Evolutionary conservation across 2,329 filamentous ascomycete species (phyloP).

Genomic region (Trichoderma oligosporum): DNA sequence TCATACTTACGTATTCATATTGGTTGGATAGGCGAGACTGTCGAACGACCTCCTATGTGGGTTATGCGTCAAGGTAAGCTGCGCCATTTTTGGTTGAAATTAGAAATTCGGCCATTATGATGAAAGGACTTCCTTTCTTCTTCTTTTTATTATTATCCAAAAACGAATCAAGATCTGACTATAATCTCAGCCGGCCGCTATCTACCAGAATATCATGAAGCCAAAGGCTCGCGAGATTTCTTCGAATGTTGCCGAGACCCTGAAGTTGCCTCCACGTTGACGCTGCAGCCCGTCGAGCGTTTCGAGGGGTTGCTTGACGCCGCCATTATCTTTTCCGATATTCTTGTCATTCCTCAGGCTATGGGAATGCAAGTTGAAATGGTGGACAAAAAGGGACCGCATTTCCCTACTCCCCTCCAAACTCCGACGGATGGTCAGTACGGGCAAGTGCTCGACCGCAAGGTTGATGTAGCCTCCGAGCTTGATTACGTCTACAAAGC

Average conservation of each 20-base stretch:
- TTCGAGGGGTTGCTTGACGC: conserved; percentile 88
- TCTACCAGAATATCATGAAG: conserved; percentile 95
- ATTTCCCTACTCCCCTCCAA: conserved; percentile 81
- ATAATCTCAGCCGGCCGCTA: conserved; percentile 75
- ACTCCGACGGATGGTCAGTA: conserved; percentile 82
- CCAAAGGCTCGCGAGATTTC: conserved; percentile 87
- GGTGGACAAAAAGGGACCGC: conserved; percentile 94
- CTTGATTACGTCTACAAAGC: conserved; percentile 94
- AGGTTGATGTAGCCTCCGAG: conserved; percentile 81
- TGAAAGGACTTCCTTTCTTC: too few species aligned
- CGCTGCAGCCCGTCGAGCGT: conserved; percentile 90
- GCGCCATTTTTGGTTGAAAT: too few species aligned
- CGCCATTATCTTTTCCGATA: conserved; percentile 98
- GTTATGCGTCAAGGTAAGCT: conserved; percentile 97
- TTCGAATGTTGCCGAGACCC: conserved; percentile 95
- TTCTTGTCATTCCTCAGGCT: conserved; percentile 94
- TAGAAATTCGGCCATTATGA: too few species aligned
- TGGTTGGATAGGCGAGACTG: conserved; percentile 65
- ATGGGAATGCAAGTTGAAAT: conserved; percentile 99
- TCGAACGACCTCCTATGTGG: conserved; percentile 94
- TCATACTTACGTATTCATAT: conserved; percentile 12
- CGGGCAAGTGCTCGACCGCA: conserved; percentile 65
- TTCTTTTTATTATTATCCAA: too few species aligned
- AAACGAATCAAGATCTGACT: too few species aligned
- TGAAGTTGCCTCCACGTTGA: conserved; percentile 88